Conservation (phyloP, 768 basidiomycete genomes). For the Mycena capillaripes region DNA sequence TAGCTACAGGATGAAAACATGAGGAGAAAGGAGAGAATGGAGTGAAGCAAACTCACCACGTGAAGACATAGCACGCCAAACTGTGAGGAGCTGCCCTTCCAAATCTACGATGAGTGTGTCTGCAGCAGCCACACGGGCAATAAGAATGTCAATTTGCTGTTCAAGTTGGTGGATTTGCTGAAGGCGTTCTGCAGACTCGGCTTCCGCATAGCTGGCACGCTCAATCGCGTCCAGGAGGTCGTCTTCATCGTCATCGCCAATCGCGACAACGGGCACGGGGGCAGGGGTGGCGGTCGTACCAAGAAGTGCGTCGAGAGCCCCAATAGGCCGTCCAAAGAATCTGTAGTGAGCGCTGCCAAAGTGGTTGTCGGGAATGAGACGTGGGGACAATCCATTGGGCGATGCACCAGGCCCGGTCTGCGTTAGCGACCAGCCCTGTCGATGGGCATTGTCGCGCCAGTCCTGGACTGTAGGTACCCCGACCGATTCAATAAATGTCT, state of each 20-base stretch:
- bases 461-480: conserved; percentile 9
- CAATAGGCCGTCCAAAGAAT: conserved; percentile 1
- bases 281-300: too few relatives aligned
- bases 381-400: neutral
- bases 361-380: conserved; percentile 1
- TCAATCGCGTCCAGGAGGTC: neutral
- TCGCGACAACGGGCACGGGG: neutral
- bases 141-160: neutral
- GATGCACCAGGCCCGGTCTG: neutral
- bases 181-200: neutral
- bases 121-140: too few relatives aligned
- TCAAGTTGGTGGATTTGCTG: neutral
- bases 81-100: neutral
- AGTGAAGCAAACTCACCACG: neutral
- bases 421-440: neutral
- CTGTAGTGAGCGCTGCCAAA: neutral
- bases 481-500: conserved; percentile 17
- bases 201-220: conserved; percentile 6
- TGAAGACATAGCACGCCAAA: neutral
- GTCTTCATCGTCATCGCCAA: neutral
- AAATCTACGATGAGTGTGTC: neutral
- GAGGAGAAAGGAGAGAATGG: neutral
- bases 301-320: neutral
- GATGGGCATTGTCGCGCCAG: neutral
- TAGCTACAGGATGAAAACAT: neutral